Conservation (phyloP, 225 moss, liverwort and hornwort species). For the Thuidium tamariscinum region DNA sequence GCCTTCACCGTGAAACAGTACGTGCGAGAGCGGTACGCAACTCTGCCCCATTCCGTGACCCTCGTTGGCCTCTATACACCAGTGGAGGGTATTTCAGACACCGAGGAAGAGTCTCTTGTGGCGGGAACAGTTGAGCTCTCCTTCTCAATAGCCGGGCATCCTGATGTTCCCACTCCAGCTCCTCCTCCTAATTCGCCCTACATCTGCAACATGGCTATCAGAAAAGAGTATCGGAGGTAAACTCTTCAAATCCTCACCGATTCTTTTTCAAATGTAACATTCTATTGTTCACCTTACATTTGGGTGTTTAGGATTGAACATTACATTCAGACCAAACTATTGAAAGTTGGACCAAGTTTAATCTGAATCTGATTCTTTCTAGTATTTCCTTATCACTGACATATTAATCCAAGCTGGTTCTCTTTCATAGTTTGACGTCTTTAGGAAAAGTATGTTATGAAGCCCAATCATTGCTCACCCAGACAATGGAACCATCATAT, state of each 20-base stretch:
- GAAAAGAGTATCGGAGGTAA: constrained; percentile 60
- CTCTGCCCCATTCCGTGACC: constrained; percentile 82
- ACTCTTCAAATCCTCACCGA: not conserved
- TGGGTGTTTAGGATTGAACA: too few relatives aligned
- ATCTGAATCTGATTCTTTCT: not conserved
- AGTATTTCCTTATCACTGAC: not conserved
- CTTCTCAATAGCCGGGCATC: constrained; percentile 62
- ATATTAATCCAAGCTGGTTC: not conserved
- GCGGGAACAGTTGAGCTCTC: constrained; percentile 87
- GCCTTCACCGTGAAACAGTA: constrained; percentile 87
- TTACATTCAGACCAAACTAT: too few relatives aligned
- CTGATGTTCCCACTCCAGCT: constrained; percentile 68
- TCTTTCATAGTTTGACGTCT: not conserved
- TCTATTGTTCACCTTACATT: not conserved
- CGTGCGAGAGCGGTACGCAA: constrained; percentile 55
- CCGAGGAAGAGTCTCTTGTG: constrained; percentile 30
- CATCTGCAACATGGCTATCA: constrained; percentile 96
- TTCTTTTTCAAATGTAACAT: not conserved
- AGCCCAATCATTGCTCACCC: not conserved
- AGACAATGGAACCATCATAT: not conserved
- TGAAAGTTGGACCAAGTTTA: not conserved
- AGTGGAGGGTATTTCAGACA: constrained; percentile 18
- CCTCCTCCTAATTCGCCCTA: constrained; percentile 79
- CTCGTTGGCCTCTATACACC: constrained; percentile 71
- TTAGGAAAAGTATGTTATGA: not conserved